Evolutionary conservation across 768 basidiomycete species (phyloP).

Genomic region (Tricholoma hemisulphureum): DNA sequence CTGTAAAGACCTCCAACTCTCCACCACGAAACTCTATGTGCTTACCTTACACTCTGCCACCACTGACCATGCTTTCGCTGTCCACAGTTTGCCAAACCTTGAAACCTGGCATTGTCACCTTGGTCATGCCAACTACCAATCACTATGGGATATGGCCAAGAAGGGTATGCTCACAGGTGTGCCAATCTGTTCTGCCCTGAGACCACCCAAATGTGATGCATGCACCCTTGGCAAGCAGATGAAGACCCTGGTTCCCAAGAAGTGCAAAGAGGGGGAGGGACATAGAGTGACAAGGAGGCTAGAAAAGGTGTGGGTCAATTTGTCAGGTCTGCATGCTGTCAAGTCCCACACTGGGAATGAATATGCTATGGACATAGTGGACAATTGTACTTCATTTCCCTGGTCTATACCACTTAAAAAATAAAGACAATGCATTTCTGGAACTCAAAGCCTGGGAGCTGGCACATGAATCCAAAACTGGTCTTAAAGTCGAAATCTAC

Average conservation of each 20-base stretch:
- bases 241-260: conserved; percentile 27
- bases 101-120: conserved; percentile 9
- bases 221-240: conserved; percentile 42
- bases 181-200: conserved; percentile 15
- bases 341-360: conserved; percentile 12
- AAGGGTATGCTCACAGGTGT: conserved; percentile 19
- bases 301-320: conserved; percentile 32
- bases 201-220: conserved; percentile 28
- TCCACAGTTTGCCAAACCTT: background rate
- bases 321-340: conserved; percentile 24
- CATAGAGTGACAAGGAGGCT: conserved; percentile 23
- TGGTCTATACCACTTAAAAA: conserved; percentile 34
- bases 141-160: conserved; percentile 2
- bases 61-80: background rate
- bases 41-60: background rate
- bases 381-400: conserved; percentile 26
- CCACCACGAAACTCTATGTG: background rate
- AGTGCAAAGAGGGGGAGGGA: conserved; percentile 19
- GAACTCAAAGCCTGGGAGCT: conserved; percentile 29
- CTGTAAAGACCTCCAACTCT: no score
- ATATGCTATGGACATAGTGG: conserved; percentile 32
- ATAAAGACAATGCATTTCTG: conserved; percentile 24
- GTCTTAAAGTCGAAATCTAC: conserved; percentile 12
- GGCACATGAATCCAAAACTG: conserved; percentile 19
- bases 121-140: conserved; percentile 3